Evolutionary conservation across 1,284 basidiomycete genomes (phyloP), one percentile per base, ranked within the genome.

Genomic region (Apiotrichum montevideense): DNA sequence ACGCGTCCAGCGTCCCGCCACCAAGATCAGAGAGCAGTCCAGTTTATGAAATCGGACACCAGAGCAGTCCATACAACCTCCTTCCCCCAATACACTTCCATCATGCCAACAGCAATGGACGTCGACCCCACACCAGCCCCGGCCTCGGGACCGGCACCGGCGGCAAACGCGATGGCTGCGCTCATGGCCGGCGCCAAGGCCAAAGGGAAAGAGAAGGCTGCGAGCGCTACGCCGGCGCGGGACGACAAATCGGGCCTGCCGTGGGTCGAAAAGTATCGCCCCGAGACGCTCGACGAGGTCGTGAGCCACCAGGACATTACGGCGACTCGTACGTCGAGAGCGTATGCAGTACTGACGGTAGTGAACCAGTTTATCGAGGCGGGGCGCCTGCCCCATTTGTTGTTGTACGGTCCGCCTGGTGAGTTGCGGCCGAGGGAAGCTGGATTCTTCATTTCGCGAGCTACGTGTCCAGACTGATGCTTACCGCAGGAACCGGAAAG

Each of bases 281-380:
- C 93, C 5, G 86, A 86, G 3, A 87, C 87, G 1, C 77, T 97
- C 55, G 85, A 88, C 65, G 93, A 97, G 67, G 90, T 97, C 29
- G 93, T 97, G 3, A 93, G 92, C 0, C 93, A 97, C 72, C 86
- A 89, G 64, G 91, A 95, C 70, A 96, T 97, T 64, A 95, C 88
- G 1, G 83, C 80, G 47, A 97, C 93, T 7, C 94, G 93, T 96
- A 65, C 66, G 87, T 48, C 69, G 15, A 8, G 46, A 46, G 11
- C 14, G 34, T 8, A 32, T 29, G 9, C 13, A 4, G 32, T 40
- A 52, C 65, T 29, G 61, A 46, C 8, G 37, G 10, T 61, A 97
- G 94, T 98, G 75, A 90, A 95, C 75, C 89, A 88, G 72, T 98
- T 99, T 73, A 95, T 98, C 67, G 87, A 92, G 66, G 92, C 92